phyloP scores from a whole-genome alignment of 2,329 filamentous ascomycete species.

The Aulographum hederae region DNA sequence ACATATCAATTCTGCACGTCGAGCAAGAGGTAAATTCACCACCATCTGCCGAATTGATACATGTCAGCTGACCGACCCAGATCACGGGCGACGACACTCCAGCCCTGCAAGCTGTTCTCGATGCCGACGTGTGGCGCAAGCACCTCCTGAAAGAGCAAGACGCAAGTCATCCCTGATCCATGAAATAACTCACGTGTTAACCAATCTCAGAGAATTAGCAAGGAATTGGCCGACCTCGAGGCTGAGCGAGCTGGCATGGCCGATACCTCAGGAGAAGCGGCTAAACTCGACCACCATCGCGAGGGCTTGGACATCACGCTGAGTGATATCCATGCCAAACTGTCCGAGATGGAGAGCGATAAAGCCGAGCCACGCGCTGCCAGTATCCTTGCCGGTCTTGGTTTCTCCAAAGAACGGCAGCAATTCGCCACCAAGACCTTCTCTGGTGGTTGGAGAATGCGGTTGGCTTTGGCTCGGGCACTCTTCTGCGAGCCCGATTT shows the following conservation, averaged over 20 bases:
- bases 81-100: constrained; percentile 91
- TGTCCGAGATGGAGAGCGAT: constrained; percentile 97
- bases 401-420: constrained; percentile 86
- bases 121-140: constrained; percentile 97
- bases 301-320: constrained; percentile 83
- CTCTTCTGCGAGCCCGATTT: constrained; percentile 97
- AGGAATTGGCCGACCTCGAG: constrained; percentile 61
- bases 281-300: constrained; percentile 65
- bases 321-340: constrained; percentile 76
- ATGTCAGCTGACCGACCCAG: constrained; percentile 23
- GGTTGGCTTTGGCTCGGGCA: constrained; percentile 80
- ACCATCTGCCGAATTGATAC: neutral
- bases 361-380: constrained; percentile 92
- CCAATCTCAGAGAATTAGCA: constrained; percentile 45
- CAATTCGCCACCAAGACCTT: constrained; percentile 92
- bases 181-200: constrained; percentile 3
- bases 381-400: constrained; percentile 89
- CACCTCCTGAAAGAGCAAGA: constrained; percentile 79
- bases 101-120: constrained; percentile 82
- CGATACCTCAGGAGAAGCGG: constrained; percentile 81
- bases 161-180: constrained; percentile 31
- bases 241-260: constrained; percentile 60
- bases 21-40: constrained; percentile 78
- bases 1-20: constrained; percentile 97
- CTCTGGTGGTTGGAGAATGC: constrained; percentile 99